phyloP scores from a whole-genome alignment of 2,329 filamentous ascomycete species.

The Fonsecaea nubica region DNA sequence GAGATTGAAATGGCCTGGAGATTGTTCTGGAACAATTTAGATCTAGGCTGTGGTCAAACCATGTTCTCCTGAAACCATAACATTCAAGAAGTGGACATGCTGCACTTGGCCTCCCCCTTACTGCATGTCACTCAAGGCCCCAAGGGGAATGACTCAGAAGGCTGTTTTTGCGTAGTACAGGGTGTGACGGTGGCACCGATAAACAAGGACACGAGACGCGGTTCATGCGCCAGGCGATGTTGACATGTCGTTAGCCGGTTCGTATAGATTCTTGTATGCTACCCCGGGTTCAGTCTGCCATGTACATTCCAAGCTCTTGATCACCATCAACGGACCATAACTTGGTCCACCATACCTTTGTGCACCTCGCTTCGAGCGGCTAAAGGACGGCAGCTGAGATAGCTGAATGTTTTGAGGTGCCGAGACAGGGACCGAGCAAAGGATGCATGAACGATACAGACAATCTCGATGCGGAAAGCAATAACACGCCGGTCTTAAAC shows the following conservation, averaged over 20 bases:
- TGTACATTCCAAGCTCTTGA: neutral
- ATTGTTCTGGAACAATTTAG: neutral
- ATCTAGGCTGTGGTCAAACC: neutral
- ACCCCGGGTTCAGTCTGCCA: neutral
- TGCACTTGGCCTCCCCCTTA: neutral
- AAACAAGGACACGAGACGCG: neutral
- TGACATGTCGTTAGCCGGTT: neutral
- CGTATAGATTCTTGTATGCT: neutral
- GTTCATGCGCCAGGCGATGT: neutral
- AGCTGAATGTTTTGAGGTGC: neutral
- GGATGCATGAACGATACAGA: neutral
- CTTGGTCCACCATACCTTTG: neutral
- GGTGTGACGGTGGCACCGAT: neutral
- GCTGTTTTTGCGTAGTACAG: neutral
- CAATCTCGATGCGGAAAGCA: neutral
- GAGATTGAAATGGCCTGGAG: neutral
- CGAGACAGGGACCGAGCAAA: neutral
- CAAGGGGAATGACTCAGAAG: neutral
- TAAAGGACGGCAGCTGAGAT: neutral
- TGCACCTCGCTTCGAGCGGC: neutral
- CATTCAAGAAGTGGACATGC: neutral
- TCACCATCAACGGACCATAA: neutral
- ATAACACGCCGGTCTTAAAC: neutral
- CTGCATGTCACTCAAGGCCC: neutral
- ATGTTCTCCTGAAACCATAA: neutral